These are phyloP conservation scores for Suaeda aralocaspica DNA, from an alignment of 148 eudicot genomes.

Conservation along the genomic window DNA sequence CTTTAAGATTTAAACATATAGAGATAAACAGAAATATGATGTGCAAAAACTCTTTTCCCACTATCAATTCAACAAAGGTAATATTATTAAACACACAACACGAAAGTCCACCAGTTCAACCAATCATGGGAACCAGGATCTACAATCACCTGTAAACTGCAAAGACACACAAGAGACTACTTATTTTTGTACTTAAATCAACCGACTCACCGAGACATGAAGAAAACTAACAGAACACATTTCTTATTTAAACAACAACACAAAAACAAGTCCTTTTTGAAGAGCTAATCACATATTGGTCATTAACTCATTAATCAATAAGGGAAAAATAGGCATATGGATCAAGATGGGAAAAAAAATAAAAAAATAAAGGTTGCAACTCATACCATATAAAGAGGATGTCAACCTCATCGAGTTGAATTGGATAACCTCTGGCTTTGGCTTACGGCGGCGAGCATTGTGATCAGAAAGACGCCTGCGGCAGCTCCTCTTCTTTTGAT, in stretches of 20 bases:
- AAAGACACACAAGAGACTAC: neutral
- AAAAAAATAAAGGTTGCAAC: conserved; percentile 18
- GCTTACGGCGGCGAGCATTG: conserved; percentile 89
- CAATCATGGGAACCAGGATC: neutral
- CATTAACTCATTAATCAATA: no score
- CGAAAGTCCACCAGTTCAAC: neutral
- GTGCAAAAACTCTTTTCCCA: neutral
- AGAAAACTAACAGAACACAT: neutral
- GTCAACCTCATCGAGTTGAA: conserved; percentile 55
- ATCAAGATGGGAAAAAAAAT: neutral
- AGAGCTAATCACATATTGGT: neutral
- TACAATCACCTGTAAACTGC: neutral
- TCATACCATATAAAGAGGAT: conserved; percentile 50
- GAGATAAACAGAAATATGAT: neutral
- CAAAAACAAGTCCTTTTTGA: neutral
- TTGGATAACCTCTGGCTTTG: conserved; percentile 63
- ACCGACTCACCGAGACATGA: neutral
- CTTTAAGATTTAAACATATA: no score
- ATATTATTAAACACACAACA: neutral
- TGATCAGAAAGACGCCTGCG: conserved; percentile 90
- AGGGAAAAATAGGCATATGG: neutral
- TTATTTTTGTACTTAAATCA: neutral
- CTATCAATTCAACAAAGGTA: neutral
- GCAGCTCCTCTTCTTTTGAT: conserved; percentile 90
- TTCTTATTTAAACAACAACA: neutral